These are phyloP conservation scores for Excoecaria cochinchinensis DNA, from an alignment of 345 rosid species.

Conservation along the genomic window DNA sequence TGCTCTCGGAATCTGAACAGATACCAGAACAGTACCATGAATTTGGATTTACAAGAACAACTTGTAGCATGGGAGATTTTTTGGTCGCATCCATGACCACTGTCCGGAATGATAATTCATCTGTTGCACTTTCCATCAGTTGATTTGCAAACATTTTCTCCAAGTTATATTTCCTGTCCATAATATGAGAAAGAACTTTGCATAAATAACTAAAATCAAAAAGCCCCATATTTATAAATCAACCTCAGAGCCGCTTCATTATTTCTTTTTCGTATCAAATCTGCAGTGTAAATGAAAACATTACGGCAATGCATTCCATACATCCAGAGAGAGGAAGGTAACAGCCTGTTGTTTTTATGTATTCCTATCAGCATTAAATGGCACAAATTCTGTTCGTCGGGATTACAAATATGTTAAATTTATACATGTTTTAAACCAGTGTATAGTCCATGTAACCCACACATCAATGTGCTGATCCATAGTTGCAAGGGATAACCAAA, in stretches of 20 bases:
- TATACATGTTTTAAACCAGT: background rate
- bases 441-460: background rate
- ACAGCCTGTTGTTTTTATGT: background rate
- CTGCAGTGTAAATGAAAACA: background rate
- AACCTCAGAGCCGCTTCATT: background rate
- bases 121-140: conserved; percentile 69
- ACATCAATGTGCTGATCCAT: background rate
- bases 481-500: background rate
- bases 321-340: background rate
- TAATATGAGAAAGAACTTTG: background rate
- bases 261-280: background rate
- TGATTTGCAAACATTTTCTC: conserved; percentile 76
- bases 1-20: conserved; percentile 43
- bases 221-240: background rate
- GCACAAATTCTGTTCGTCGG: background rate
- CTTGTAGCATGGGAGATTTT: conserved; percentile 52
- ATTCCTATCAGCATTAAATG: background rate
- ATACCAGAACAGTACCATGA: conserved; percentile 64
- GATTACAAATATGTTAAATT: background rate
- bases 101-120: conserved; percentile 81
- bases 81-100: conserved; percentile 66
- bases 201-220: background rate
- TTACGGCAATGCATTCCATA: background rate
- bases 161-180: conserved; percentile 63
- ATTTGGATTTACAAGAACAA: conserved; percentile 74